Conservation (phyloP, 345 rosid species). For the Salix brachista region DNA sequence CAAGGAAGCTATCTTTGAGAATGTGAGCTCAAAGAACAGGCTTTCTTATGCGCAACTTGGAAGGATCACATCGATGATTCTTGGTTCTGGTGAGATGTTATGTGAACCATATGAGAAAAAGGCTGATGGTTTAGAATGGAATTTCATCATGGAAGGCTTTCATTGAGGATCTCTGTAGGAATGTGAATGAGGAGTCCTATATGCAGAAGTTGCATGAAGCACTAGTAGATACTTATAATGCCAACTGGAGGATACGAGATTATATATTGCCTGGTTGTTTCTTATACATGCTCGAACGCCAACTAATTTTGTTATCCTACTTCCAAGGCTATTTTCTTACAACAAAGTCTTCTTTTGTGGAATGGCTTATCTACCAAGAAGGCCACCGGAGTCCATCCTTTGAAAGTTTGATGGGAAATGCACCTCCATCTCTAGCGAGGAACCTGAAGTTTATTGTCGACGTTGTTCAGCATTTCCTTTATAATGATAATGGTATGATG, state of each 20-base stretch:
- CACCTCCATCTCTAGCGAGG: neutral
- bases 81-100: conserved; percentile 31
- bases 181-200: neutral
- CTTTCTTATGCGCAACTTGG: conserved; percentile 42
- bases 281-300: conserved; percentile 42
- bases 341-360: conserved; percentile 32
- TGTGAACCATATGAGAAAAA: conserved; percentile 9
- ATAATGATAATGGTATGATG: conserved; percentile 4
- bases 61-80: conserved; percentile 28
- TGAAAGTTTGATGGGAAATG: neutral
- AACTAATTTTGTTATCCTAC: conserved; percentile 19
- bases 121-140: conserved; percentile 3
- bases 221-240: conserved; percentile 25
- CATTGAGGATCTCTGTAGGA: conserved; percentile 14
- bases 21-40: neutral
- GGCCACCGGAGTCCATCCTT: neutral
- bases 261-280: conserved; percentile 42
- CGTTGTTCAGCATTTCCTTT: conserved; percentile 7
- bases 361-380: conserved; percentile 37
- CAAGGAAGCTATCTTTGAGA: conserved; percentile 17
- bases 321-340: conserved; percentile 15
- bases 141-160: conserved; percentile 33
- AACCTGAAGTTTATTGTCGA: conserved; percentile 10
- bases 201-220: conserved; percentile 27
- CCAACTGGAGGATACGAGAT: conserved; percentile 31